phyloP scores from a whole-genome alignment of 441 rosid genomes.

The Corymbia calophylla region DNA sequence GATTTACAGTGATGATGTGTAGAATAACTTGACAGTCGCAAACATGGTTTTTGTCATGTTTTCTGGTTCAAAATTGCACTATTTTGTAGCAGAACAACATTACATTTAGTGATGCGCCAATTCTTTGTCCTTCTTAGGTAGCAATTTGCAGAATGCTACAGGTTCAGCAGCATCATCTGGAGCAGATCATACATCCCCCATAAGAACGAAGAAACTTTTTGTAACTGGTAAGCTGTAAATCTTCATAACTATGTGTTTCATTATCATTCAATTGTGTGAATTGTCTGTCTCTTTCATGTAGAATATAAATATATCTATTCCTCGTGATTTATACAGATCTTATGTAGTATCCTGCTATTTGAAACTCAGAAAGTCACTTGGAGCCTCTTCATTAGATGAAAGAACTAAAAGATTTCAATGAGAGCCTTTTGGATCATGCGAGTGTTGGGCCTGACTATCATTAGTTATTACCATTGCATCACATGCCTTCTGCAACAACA shows the following conservation, averaged over 20 bases:
- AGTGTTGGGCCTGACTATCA: not conserved
- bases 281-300: not conserved
- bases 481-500: not conserved
- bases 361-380: not conserved
- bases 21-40: not conserved
- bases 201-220: slow-evolving; percentile 84
- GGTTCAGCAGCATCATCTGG: slow-evolving; percentile 20
- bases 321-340: not conserved
- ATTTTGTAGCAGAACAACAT: not conserved
- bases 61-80: not conserved
- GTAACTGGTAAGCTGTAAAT: slow-evolving; percentile 56
- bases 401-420: not conserved
- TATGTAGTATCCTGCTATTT: not conserved
- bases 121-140: slow-evolving; percentile 24
- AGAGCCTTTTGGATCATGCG: not conserved
- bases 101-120: not conserved
- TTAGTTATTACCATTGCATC: not conserved
- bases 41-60: not conserved
- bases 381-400: not conserved
- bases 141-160: slow-evolving; percentile 13
- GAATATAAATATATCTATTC: not conserved
- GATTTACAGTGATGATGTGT: not conserved
- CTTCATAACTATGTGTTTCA: not conserved
- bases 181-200: slow-evolving; percentile 23
- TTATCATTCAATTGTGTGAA: not conserved